phyloP scores from a whole-genome alignment of 179 eudicot species.

The Amaranthus tricolor region DNA sequence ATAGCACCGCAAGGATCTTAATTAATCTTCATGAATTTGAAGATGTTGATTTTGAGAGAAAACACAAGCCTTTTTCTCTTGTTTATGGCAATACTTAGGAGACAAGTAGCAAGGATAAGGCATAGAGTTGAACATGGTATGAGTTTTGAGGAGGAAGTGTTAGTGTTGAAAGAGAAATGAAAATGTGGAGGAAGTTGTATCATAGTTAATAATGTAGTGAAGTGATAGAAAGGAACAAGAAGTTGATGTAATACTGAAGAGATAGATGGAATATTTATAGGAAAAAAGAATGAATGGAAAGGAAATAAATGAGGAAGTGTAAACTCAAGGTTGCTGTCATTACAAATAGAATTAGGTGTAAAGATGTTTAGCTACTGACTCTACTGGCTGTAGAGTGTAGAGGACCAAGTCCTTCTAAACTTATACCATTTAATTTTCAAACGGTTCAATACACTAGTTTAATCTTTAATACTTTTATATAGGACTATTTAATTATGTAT shows the following conservation, averaged over 20 bases:
- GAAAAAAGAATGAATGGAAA: neutral
- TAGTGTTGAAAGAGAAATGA: neutral
- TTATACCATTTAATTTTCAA: too few species aligned
- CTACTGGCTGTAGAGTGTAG: too few species aligned
- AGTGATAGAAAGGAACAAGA: slow-evolving; percentile 24
- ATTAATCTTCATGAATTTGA: slow-evolving; percentile 1
- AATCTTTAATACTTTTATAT: too few species aligned
- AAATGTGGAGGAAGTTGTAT: slow-evolving; percentile 9
- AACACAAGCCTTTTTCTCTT: neutral
- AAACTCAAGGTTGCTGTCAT: too few species aligned
- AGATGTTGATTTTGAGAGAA: neutral
- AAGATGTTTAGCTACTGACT: too few species aligned
- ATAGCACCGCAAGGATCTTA: slow-evolving; percentile 12
- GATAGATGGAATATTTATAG: slow-evolving; percentile 23
- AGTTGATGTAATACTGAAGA: slow-evolving; percentile 21
- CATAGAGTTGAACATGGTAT: slow-evolving; percentile 18
- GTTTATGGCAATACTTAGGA: neutral
- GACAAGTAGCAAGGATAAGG: neutral
- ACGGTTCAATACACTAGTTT: too few species aligned
- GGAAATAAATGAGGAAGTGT: too few species aligned
- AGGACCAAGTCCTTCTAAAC: too few species aligned
- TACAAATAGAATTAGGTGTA: too few species aligned
- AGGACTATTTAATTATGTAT: too few species aligned
- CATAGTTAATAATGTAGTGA: slow-evolving; percentile 8
- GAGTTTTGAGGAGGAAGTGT: neutral